These are phyloP conservation scores for Pestalotiopsis fici DNA, from an alignment of 2,329 filamentous ascomycete genomes.

Conservation along the genomic window DNA sequence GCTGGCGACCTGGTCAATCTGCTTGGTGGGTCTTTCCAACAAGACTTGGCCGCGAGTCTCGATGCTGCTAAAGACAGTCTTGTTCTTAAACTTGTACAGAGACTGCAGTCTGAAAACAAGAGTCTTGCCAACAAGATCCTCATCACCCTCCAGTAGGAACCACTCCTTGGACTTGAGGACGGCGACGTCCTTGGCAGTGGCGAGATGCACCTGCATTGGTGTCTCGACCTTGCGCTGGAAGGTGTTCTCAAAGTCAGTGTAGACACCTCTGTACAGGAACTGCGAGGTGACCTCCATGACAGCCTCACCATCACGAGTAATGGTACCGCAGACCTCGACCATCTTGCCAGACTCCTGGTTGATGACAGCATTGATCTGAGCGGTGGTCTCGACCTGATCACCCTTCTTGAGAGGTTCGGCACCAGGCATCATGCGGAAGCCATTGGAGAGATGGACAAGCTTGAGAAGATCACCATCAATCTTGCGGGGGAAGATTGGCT, in stretches of 20 bases:
- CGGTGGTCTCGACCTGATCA: slow-evolving; percentile 87
- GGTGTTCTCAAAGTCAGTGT: slow-evolving; percentile 95
- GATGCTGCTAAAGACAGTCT: slow-evolving; percentile 85
- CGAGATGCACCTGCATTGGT: slow-evolving; percentile 88
- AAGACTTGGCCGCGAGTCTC: slow-evolving; percentile 92
- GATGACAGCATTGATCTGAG: slow-evolving; percentile 95
- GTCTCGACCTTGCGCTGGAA: slow-evolving; percentile 98
- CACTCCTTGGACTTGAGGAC: slow-evolving; percentile 96
- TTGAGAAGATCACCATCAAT: slow-evolving; percentile 97
- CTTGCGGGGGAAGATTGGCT: slow-evolving; percentile 95
- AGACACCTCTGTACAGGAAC: slow-evolving; percentile 92
- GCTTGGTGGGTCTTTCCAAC: slow-evolving; percentile 92
- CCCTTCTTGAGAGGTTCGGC: slow-evolving; percentile 95
- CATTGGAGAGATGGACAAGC: slow-evolving; percentile 94
- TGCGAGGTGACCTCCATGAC: slow-evolving; percentile 99
- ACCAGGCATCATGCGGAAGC: slow-evolving; percentile 97
- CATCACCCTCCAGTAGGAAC: slow-evolving; percentile 81
- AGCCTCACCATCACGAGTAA: slow-evolving; percentile 76
- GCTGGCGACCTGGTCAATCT: slow-evolving; percentile 95
- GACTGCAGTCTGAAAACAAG: slow-evolving; percentile 95
- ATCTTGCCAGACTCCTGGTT: slow-evolving; percentile 99
- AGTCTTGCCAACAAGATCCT: slow-evolving; percentile 89
- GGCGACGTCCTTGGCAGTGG: slow-evolving; percentile 86
- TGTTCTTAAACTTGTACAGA: slow-evolving; percentile 92
- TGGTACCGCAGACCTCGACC: slow-evolving; percentile 99